Conservation (phyloP, 2,329 filamentous ascomycete genomes). For the Ophiostoma triangulosporum region DNA sequence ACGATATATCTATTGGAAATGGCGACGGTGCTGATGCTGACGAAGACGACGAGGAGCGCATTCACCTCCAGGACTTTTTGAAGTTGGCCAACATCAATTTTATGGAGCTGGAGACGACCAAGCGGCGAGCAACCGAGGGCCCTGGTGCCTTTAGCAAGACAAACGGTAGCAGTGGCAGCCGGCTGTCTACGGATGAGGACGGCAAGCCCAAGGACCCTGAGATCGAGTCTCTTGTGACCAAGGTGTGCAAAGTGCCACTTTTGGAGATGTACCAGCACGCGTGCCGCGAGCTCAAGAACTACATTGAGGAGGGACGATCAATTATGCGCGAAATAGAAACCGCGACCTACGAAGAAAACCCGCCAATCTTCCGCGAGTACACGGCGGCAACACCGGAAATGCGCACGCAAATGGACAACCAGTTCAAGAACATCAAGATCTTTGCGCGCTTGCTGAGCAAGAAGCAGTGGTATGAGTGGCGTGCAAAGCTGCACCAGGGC, state of each 20-base stretch:
- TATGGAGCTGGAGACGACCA: conserved; percentile 96
- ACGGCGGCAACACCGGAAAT: conserved; percentile 72
- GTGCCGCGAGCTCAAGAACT: conserved; percentile 89
- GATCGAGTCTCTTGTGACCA: conserved; percentile 65
- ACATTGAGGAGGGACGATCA: conserved; percentile 82
- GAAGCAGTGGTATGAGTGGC: conserved; percentile 97
- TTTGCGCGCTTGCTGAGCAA: conserved; percentile 84
- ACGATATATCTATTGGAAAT: conserved; percentile 18
- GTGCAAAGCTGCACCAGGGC: conserved; percentile 71
- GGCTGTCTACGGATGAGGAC: conserved; percentile 17
- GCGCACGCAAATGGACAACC: conserved; percentile 79
- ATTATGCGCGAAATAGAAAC: conserved; percentile 85
- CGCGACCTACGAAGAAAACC: conserved; percentile 81
- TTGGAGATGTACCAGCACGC: conserved; percentile 91
- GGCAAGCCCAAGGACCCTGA: conserved; percentile 21
- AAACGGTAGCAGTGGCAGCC: conserved; percentile 15
- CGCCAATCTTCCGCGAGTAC: conserved; percentile 83
- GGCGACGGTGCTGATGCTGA: conserved; percentile 19
- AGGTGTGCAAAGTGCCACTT: conserved; percentile 83
- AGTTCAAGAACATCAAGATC: conserved; percentile 95
- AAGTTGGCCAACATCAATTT: conserved; percentile 95
- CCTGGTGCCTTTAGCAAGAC: conserved; percentile 31
- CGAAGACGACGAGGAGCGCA: conserved; percentile 43
- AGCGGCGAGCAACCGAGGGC: conserved; percentile 71
- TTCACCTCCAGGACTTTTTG: conserved; percentile 83